These are phyloP conservation scores for Populus davidiana DNA, from an alignment of 345 rosid genomes.

Conservation along the genomic window DNA sequence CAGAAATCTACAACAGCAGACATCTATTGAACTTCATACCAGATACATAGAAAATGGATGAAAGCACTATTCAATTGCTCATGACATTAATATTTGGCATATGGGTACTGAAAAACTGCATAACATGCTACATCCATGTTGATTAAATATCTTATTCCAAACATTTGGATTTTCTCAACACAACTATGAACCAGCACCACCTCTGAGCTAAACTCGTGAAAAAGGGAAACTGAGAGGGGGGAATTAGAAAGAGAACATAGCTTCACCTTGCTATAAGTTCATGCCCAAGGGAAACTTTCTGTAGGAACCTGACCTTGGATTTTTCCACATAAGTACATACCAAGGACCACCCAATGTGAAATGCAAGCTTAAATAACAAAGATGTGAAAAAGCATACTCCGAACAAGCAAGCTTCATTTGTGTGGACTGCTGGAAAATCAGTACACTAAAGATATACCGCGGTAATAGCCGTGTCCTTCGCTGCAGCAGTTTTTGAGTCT, in stretches of 20 bases:
- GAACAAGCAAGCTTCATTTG: background rate
- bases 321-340: background rate
- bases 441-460: conserved; percentile 43
- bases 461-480: conserved; percentile 82
- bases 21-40: background rate
- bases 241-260: background rate
- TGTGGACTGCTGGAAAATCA: background rate
- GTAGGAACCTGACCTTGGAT: background rate
- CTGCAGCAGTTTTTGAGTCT: conserved; percentile 61
- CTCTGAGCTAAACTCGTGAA: background rate
- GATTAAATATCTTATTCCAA: background rate
- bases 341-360: no score
- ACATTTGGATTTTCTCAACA: background rate
- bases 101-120: background rate
- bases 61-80: background rate
- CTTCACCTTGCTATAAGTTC: background rate
- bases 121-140: background rate
- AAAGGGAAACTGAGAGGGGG: background rate
- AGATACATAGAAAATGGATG: background rate
- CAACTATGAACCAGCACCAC: background rate
- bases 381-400: background rate
- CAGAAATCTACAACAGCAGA: background rate
- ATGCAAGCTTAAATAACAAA: background rate
- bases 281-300: background rate
- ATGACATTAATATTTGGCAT: background rate